Evolutionary conservation across 2,329 filamentous ascomycete species (phyloP), one percentile per base, ranked within the genome.

Genomic region (Orbilia quercus): DNA sequence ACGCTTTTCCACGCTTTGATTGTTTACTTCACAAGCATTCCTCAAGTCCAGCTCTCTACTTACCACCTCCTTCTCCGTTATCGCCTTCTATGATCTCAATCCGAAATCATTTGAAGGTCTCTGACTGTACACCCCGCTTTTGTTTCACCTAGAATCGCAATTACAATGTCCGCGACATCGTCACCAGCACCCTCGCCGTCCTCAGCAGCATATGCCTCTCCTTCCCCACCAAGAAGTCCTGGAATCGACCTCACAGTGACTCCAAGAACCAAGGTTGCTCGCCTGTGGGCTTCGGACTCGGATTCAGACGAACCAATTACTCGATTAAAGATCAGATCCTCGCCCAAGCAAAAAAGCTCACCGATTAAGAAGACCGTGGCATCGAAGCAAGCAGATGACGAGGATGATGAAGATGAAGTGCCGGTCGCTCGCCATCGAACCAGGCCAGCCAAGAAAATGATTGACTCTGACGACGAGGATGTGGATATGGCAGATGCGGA

Each of bases 331-430:
- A 11, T 45, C n/a, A 57, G 50, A 36, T 54, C 45, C 25, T 53
- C 55, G 9, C 42, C 57, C 12, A 62, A 44, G 42, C 40, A 44
- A 16, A 44, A 28, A 40, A 44, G 14, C 16, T 34, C 45, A 12
- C 62, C 65, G 7, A 38, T 36, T 16, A 50, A 66, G 20, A 34
- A 34, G 11, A 62, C 42, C 0, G 36, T 34, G 9, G 69, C 60
- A 20, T 12, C 36, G 7, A 18, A 16, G 23, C 23, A 16, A 28
- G 34, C 20, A 14, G 25, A 54, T 7, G 47, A 58, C 9, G 64
- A 69, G 34, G 66, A 66, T n/a, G 74, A 74, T 11, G 60, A 76
- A 20, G 59, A 76, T 28, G 63, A 69, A 23, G 38, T 59, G 34
- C 36, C 51, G 14, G 57, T 59, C 25, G 45, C 50, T 54, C 31